Conservation (phyloP, 345 rosid species). For the Hypericum perforatum region DNA sequence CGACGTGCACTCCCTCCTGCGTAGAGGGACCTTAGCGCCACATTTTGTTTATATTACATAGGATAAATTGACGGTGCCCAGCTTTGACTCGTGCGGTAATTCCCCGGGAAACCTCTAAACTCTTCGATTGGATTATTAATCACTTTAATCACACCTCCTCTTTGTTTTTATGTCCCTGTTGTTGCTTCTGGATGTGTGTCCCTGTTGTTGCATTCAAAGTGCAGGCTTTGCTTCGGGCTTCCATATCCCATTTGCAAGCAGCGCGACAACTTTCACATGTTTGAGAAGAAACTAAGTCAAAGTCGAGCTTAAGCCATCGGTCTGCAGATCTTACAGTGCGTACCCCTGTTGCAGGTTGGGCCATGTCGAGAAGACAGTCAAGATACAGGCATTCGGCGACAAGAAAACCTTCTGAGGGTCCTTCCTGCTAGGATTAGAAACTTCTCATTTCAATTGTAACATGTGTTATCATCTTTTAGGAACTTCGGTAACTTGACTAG, state of each 20-base stretch:
- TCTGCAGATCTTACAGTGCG: background rate
- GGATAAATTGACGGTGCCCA: conserved; percentile 19
- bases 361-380: conserved; percentile 17
- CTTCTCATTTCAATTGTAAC: conserved; percentile 19
- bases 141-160: background rate
- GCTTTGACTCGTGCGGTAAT: conserved; percentile 22
- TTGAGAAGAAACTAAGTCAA: conserved; percentile 2
- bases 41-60: conserved; percentile 22
- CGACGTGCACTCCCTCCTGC: conserved; percentile 90
- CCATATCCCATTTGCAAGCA: too few relatives aligned
- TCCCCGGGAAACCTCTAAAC: background rate
- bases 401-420: background rate
- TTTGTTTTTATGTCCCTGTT: too few relatives aligned
- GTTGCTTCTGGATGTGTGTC: too few relatives aligned
- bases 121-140: background rate
- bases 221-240: too few relatives aligned
- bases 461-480: conserved; percentile 12
- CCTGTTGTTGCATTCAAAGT: too few relatives aligned
- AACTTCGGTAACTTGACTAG: too few relatives aligned
- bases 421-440: conserved; percentile 15
- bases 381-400: conserved; percentile 14
- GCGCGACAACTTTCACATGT: too few relatives aligned
- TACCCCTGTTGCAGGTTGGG: conserved; percentile 19
- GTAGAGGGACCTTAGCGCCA: conserved; percentile 21
- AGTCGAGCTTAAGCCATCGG: background rate